Conservation (phyloP, 2,329 filamentous ascomycete species). For the Trematosphaeria pertusa region DNA sequence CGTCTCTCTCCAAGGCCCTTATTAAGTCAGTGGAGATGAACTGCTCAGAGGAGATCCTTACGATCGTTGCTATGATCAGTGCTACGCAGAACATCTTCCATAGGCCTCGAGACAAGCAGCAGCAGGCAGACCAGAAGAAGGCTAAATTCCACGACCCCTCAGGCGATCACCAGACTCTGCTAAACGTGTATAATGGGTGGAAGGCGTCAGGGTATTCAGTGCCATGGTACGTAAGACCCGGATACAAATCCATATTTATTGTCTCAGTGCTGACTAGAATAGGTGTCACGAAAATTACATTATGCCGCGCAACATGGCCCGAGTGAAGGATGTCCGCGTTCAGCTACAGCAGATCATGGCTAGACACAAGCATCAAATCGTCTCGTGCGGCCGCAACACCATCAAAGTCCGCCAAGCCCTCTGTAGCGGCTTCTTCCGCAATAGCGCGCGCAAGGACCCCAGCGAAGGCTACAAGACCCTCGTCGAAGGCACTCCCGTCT, state of each 20-base stretch:
- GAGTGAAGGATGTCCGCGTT: conserved; percentile 89
- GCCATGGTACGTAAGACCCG: too few species aligned
- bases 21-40: conserved; percentile 86
- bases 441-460: conserved; percentile 91
- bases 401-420: conserved; percentile 86
- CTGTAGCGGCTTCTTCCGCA: conserved; percentile 94
- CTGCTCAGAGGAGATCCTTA: conserved; percentile 93
- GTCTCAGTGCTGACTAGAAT: too few species aligned
- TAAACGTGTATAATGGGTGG: conserved; percentile 99
- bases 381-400: conserved; percentile 87
- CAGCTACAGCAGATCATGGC: conserved; percentile 95
- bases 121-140: conserved; percentile 96
- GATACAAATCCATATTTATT: too few species aligned
- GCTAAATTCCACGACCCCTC: conserved; percentile 95
- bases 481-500: conserved; percentile 92
- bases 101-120: conserved; percentile 95
- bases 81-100: conserved; percentile 84
- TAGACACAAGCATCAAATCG: conserved; percentile 80
- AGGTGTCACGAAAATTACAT: conserved; percentile 99
- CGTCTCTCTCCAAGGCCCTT: conserved; percentile 85
- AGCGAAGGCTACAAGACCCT: conserved; percentile 98
- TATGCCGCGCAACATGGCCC: conserved; percentile 85
- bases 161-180: conserved; percentile 90
- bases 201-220: conserved; percentile 80
- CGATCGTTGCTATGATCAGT: conserved; percentile 78